Evolutionary conservation across 139 green algal species (phyloP).

Genomic region (Coelastrella sp.): DNA sequence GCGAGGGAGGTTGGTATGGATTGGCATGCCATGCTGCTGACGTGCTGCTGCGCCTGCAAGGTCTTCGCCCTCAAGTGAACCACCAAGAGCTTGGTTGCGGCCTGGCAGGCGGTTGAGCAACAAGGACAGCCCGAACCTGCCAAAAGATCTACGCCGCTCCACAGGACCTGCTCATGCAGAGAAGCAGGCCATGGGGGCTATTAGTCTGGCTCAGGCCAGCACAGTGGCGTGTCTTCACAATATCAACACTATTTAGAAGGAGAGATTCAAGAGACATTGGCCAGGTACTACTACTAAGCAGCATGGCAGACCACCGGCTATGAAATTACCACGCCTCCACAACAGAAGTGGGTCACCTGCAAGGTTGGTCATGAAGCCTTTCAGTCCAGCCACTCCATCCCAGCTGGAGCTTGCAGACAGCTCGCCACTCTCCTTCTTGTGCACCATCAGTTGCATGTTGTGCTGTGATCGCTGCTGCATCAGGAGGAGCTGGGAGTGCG

Average conservation of each 20-base stretch:
- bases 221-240: too few species aligned
- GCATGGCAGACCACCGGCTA: too few species aligned
- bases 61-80: not conserved
- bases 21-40: not conserved
- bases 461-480: slow-evolving; percentile 7
- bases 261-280: too few species aligned
- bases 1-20: not conserved
- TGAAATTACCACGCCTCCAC: too few species aligned
- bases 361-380: not conserved
- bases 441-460: slow-evolving; percentile 30
- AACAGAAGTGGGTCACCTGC: not conserved
- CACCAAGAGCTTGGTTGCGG: not conserved
- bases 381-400: not conserved
- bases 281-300: too few species aligned
- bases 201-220: too few species aligned
- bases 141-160: not conserved
- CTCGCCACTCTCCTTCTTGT: not conserved
- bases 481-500: slow-evolving; percentile 13
- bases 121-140: not conserved
- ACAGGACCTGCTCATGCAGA: not conserved
- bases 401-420: slow-evolving; percentile 1
- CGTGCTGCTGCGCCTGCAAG: not conserved
- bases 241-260: too few species aligned
- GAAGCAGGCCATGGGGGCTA: too few species aligned
- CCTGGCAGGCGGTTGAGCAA: not conserved